Evolutionary conservation across 2,329 filamentous ascomycete species (phyloP), one percentile per base, ranked within the genome.

Genomic region (Onygena corvina): DNA sequence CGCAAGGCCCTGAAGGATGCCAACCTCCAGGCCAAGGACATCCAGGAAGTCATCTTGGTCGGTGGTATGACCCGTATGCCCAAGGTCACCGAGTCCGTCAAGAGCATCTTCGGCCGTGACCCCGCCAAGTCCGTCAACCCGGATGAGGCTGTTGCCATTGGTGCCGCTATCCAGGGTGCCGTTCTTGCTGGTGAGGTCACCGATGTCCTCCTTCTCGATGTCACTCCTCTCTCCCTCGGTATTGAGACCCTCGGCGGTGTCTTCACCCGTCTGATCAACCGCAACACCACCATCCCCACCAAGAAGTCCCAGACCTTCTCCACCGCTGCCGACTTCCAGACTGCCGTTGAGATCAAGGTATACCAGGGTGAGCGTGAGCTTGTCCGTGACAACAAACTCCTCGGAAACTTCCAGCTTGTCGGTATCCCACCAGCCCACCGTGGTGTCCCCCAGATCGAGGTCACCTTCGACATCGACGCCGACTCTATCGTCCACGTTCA

Each of bases 61-160:
- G 90, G 90, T 81, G 90, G 90, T 73, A 95, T 95, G 89, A 95
- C 90, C 61, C 90, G 90, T 76, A 96, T 96, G 89, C 90, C 90
- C 68, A 95, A 95, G 84, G 90, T 96, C 59, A 77, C 80, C 56
- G 88, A 95, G 75, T 92, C 88, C 38, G 89, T 95, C 69, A 94
- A 94, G 84, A 81, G 75, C 75, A 89, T 95, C 68, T 96, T 96
- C 70, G 89, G 89, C 58, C 89, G 89, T 67, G 90, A 95, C 50
- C 88, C 90, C 57, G 86, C 89, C 71, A 96, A 95, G 81, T 93
- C 90, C 46, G 89, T 96, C 68, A 96, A 96, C 80, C 90, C 90
- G 53, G 90, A 96, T 60, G 90, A 96, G 79, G 90, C 90, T 69
- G 90, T 96, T 55, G 90, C 90, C 64, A 94, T 95, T 61, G 90